A percentile compares a stretch with the other conserved stretches of the same genome.
Evolutionary conservation across 495 filamentous ascomycete genomes (phyloP).

Genomic region (Podospora didyma): DNA sequence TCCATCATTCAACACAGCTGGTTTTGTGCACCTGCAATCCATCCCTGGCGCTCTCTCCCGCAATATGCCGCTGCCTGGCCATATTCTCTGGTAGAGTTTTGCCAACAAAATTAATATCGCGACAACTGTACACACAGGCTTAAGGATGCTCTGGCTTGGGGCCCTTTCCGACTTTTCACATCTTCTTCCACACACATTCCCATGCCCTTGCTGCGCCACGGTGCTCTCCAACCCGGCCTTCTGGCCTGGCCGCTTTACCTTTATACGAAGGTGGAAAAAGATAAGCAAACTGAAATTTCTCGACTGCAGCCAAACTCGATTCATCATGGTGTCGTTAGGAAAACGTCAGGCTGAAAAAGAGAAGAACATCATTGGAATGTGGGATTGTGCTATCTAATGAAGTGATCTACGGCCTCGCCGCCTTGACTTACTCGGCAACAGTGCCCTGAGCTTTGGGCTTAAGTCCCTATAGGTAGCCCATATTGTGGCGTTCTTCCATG

Average conservation of each 20-base stretch:
- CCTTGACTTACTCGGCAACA: not conserved
- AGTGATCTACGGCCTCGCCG: not conserved
- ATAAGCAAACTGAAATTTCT: conserved; percentile 2
- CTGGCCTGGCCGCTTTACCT: not conserved
- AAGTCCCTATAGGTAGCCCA: not conserved
- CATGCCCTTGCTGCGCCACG: not conserved
- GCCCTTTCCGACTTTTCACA: not conserved
- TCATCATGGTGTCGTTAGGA: conserved; percentile 1
- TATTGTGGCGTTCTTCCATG: not conserved
- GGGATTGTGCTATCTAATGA: not conserved
- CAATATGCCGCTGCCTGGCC: not conserved
- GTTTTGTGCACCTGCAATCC: not conserved
- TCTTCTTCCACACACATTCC: not conserved
- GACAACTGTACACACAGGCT: not conserved
- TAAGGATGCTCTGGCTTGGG: not conserved
- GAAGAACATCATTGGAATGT: too few relatives aligned
- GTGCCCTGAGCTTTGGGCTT: not conserved
- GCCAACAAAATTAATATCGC: not conserved
- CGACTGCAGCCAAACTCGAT: not conserved
- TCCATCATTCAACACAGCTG: not conserved
- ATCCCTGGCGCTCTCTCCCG: not conserved
- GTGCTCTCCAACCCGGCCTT: not conserved
- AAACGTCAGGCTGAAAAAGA: conserved; percentile 2
- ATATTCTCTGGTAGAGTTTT: not conserved
- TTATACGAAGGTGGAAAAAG: not conserved